Evolutionary conservation across 352 stramenopile species (phyloP).

Genomic region (Phytophthora citrophthora): DNA sequence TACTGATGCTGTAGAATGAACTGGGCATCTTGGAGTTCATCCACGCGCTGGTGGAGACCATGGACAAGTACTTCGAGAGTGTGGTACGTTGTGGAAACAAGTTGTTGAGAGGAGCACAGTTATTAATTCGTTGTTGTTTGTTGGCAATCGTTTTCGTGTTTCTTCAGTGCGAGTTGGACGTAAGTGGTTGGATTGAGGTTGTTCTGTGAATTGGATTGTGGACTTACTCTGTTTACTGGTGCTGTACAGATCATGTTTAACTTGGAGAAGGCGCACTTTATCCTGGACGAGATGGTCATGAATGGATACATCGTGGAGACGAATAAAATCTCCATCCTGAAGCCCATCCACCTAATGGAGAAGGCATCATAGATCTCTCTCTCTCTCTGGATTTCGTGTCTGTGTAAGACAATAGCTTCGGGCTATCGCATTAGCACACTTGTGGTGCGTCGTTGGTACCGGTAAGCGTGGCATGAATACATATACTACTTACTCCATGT

Average conservation of each 20-base stretch:
- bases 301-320: constrained; percentile 99
- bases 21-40: constrained; percentile 99
- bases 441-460: background rate
- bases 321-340: constrained; percentile 99
- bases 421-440: background rate
- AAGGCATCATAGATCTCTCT: constrained; percentile 76
- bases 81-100: constrained; percentile 75
- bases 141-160: background rate
- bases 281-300: constrained; percentile 97
- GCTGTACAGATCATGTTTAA: constrained; percentile 91
- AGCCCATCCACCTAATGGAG: constrained; percentile 99
- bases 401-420: too few relatives aligned
- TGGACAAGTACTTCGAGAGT: constrained; percentile 99
- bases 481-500: constrained; percentile 4
- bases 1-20: constrained; percentile 92
- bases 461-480: constrained; percentile 10
- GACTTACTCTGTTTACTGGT: constrained; percentile 6
- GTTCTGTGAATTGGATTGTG: background rate
- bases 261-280: constrained; percentile 92
- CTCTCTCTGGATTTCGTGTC: background rate
- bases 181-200: constrained; percentile 38
- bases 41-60: constrained; percentile 99
- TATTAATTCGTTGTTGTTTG: background rate
- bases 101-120: background rate
- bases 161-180: constrained; percentile 82